These are phyloP conservation scores for Sarocladium kiliense DNA, from an alignment of 2,329 filamentous ascomycete genomes.

Conservation along the genomic window DNA sequence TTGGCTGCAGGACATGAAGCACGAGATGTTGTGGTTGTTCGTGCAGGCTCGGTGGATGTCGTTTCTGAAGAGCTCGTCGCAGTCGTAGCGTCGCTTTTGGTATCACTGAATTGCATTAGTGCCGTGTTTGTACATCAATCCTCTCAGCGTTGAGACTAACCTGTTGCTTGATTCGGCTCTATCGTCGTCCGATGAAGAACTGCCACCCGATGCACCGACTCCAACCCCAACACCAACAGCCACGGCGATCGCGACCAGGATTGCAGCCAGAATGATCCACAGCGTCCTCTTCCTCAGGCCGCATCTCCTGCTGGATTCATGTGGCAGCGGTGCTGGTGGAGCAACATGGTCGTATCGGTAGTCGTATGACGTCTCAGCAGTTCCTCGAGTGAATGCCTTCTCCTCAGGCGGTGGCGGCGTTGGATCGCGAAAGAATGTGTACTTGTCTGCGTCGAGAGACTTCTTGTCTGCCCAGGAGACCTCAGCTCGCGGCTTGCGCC, in stretches of 20 bases:
- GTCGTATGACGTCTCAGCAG: slow-evolving; percentile 14
- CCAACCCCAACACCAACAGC: slow-evolving; percentile 34
- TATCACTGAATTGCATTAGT: background rate
- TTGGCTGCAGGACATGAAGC: slow-evolving; percentile 37
- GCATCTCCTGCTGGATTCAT: slow-evolving; percentile 14
- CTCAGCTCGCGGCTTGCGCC: background rate
- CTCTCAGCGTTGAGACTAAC: slow-evolving; percentile 4
- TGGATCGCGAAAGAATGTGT: slow-evolving; percentile 7
- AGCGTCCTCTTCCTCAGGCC: slow-evolving; percentile 26
- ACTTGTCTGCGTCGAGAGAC: background rate
- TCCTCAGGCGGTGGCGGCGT: slow-evolving; percentile 4
- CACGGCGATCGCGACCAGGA: slow-evolving; percentile 33
- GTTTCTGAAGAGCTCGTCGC: slow-evolving; percentile 12
- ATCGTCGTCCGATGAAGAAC: background rate
- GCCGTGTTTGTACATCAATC: background rate
- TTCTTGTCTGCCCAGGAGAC: slow-evolving; percentile 4
- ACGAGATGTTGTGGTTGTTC: slow-evolving; percentile 18
- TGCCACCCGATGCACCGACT: slow-evolving; percentile 9
- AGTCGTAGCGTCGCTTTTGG: slow-evolving; percentile 10
- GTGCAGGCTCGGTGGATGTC: slow-evolving; percentile 13
- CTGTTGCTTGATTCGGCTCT: background rate
- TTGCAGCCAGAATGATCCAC: slow-evolving; percentile 26
- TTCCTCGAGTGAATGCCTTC: background rate
- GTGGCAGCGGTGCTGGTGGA: slow-evolving; percentile 18
- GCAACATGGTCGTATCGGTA: slow-evolving; percentile 19